A percentile compares a stretch with the other conserved stretches of the same genome.
phyloP scores from a whole-genome alignment of 1,139 yeast species.

The Saccharomycopsis hybrid region DNA sequence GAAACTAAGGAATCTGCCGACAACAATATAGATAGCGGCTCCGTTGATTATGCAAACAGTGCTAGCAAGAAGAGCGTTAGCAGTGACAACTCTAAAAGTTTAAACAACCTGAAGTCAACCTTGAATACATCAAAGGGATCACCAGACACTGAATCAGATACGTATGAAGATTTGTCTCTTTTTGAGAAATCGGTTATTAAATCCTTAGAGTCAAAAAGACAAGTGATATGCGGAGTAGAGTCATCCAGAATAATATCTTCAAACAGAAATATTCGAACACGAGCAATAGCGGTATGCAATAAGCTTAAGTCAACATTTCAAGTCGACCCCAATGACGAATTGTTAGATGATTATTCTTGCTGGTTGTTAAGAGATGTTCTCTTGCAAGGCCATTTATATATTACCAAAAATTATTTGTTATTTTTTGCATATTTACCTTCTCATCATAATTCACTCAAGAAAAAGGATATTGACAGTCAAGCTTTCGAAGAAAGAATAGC shows the following conservation, averaged over 20 bases:
- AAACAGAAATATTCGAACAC: conserved; percentile 21
- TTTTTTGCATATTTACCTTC: conserved; percentile 79
- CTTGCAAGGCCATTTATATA: conserved; percentile 76
- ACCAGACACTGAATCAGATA: too few species aligned
- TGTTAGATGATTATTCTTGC: conserved; percentile 55
- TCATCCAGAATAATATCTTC: conserved; percentile 14
- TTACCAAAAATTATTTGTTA: conserved; percentile 58
- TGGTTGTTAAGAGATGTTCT: conserved; percentile 82
- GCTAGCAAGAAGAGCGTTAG: too few species aligned
- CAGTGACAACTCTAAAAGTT: too few species aligned
- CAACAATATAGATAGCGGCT: too few species aligned
- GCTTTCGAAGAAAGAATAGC: conserved; percentile 13
- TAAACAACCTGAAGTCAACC: too few species aligned
- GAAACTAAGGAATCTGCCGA: too few species aligned
- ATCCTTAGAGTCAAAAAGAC: conserved; percentile 18
- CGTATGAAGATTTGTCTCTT: conserved; percentile 3
- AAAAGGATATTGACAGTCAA: neutral
- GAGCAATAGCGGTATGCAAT: conserved; percentile 31
- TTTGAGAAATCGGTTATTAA: conserved; percentile 18
- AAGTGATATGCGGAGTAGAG: conserved; percentile 15
- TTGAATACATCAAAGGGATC: too few species aligned
- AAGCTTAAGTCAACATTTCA: conserved; percentile 33
- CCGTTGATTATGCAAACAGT: too few species aligned
- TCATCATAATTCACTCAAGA: neutral
- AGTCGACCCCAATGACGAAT: conserved; percentile 43